phyloP scores from a whole-genome alignment of 371 early-diverging fungal genomes.

The Circinella umbellata region DNA sequence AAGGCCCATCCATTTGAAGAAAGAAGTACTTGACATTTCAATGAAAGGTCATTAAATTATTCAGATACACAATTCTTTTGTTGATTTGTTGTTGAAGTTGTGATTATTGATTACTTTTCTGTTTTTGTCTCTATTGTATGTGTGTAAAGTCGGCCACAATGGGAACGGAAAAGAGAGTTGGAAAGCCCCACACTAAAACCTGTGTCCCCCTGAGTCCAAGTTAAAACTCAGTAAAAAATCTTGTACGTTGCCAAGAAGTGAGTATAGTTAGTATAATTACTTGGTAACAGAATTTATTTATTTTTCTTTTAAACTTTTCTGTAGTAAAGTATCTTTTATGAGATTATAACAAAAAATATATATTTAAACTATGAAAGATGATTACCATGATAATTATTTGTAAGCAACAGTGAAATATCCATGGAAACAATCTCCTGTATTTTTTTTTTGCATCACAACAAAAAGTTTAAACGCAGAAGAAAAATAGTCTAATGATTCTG shows the following conservation, averaged over 20 bases:
- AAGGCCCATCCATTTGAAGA: conserved; percentile 89
- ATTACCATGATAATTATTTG: too few species aligned
- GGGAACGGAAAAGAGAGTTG: neutral
- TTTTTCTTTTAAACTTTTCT: too few species aligned
- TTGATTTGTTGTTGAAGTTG: neutral
- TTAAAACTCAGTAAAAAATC: neutral
- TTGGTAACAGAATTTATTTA: too few species aligned
- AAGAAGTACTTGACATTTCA: conserved; percentile 65
- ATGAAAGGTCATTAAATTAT: conserved; percentile 19
- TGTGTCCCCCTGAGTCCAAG: neutral
- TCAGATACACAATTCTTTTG: neutral
- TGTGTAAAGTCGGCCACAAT: neutral
- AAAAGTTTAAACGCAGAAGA: too few species aligned
- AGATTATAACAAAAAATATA: too few species aligned
- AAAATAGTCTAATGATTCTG: too few species aligned
- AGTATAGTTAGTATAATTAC: neutral
- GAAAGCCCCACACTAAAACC: neutral
- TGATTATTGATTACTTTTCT: neutral
- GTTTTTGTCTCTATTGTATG: neutral
- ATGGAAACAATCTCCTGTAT: too few species aligned
- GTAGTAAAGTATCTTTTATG: too few species aligned
- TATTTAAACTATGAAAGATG: too few species aligned
- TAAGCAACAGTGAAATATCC: too few species aligned
- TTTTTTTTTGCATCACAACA: too few species aligned
- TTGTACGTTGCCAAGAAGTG: neutral